Percentiles rank a stretch among this genome's conserved stretches.
These are phyloP conservation scores for Picea abies DNA, from an alignment of 83 land plant species.

Conservation along the genomic window DNA sequence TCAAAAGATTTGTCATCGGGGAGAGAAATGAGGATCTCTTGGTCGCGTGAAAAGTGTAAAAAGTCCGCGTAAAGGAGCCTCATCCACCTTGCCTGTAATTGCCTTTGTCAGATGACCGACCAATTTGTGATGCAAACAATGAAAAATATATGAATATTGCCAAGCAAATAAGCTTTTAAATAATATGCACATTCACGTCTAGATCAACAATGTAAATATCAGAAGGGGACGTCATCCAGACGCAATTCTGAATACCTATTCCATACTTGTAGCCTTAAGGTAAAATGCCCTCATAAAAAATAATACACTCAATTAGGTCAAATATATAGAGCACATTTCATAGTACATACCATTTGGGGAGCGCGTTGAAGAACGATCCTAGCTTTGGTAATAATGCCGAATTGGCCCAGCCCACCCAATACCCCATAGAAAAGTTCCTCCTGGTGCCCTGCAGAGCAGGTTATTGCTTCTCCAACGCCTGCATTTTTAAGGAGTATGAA, in stretches of 20 bases:
- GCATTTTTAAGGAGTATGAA: neutral
- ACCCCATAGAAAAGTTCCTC: conserved; percentile 60
- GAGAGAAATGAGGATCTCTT: conserved; percentile 47
- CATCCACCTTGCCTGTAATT: conserved; percentile 63
- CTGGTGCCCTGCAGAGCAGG: conserved; percentile 36
- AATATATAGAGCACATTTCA: neutral
- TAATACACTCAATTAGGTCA: too few species aligned
- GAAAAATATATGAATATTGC: too few species aligned
- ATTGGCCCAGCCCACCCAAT: conserved; percentile 87
- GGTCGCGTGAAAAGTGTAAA: conserved; percentile 54
- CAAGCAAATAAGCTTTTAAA: neutral
- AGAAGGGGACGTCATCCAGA: neutral
- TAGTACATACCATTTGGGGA: conserved; percentile 52
- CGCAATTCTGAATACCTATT: too few species aligned
- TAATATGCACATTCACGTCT: neutral
- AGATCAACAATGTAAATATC: neutral
- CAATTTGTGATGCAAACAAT: too few species aligned
- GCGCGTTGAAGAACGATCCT: conserved; percentile 55
- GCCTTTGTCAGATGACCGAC: conserved; percentile 6
- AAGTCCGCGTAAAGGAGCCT: conserved; percentile 67
- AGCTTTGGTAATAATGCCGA: conserved; percentile 81
- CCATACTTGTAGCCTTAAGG: too few species aligned
- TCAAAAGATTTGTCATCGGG: conserved; percentile 46
- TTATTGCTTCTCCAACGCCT: conserved; percentile 48
- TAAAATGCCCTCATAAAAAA: too few species aligned